Evolutionary conservation across 495 filamentous ascomycete species (phyloP), one percentile per base, ranked within the genome.

Genomic region (Aspergillus sclerotioniger): DNA sequence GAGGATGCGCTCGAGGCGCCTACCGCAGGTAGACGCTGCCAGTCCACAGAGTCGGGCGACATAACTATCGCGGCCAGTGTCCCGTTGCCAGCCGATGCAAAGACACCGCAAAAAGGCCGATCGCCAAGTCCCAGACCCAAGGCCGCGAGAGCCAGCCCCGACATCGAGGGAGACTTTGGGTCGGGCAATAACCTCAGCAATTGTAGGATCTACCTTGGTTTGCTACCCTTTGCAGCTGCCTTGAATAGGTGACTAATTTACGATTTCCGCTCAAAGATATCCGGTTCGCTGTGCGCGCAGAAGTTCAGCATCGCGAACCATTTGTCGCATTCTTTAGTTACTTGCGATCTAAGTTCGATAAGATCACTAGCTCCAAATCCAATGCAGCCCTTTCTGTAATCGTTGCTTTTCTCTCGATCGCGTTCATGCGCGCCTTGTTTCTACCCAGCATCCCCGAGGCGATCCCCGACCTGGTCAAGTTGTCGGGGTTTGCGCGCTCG

Each of bases 391-490:
- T 89, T 9, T 74, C 89, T 28, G 62, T 84, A 2, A 48, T 89
- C 7, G 64, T 85, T 51, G 69, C 78, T 6, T 57, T 92, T 6
- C 43, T 91, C 5, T 81, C 84, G 0, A 74, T 89, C 57, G 68
- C 80, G 0, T 71, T 85, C 16, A 72, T 88, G 56, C 84, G 87
- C 55, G 77, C 83, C 19, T 67, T 96, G 41, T 84, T 91, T 35
- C 78, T 87, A 44, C 88, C 90, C 0, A 84, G 84, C 10, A 61
- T 77, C 1, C 81, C 82, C 20, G 83, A 82, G 28, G 84, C 90
- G 6, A 88, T 89, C 1, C 92, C 92, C 5, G 91, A 96, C 71
- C 80, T 96, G 15, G 87, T 96, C 63, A 96, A 95, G 70, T 88
- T 95, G 28, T 91, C 92, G 5, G 83, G 88, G 49, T 82, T 96